Evolutionary conservation across 2,329 filamentous ascomycete genomes (phyloP).

Genomic region (Trichophyton rubrum): DNA sequence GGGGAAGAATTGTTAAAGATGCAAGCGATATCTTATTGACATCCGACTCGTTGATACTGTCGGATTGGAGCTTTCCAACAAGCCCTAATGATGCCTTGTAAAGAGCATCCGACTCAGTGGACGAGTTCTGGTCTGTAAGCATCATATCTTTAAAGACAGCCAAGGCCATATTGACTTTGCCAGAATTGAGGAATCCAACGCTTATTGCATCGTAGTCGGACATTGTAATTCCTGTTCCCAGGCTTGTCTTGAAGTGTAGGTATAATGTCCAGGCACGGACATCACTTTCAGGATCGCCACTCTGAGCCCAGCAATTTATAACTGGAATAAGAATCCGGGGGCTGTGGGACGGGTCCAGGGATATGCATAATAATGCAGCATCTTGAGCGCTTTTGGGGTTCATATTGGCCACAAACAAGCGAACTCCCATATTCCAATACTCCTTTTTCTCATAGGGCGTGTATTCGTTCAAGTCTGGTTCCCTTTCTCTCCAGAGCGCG

Average conservation of each 20-base stretch:
- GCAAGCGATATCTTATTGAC: slow-evolving; percentile 39
- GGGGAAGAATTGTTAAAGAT: slow-evolving; percentile 41
- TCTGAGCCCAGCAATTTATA: slow-evolving; percentile 53
- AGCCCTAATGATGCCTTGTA: slow-evolving; percentile 32
- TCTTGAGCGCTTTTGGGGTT: slow-evolving; percentile 38
- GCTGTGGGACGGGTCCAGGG: slow-evolving; percentile 22
- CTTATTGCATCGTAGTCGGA: slow-evolving; percentile 66
- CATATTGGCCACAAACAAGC: slow-evolving; percentile 37
- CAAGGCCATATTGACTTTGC: slow-evolving; percentile 54
- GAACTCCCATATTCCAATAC: slow-evolving; percentile 39
- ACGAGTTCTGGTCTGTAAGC: slow-evolving; percentile 42
- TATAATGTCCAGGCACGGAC: slow-evolving; percentile 57
- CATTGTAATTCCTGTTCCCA: slow-evolving; percentile 52
- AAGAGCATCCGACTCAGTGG: slow-evolving; percentile 34
- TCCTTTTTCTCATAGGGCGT: slow-evolving; percentile 26
- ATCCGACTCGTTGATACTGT: slow-evolving; percentile 30
- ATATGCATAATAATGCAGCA: slow-evolving; percentile 35
- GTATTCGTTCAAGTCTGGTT: slow-evolving; percentile 39
- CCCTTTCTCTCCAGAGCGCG: slow-evolving; percentile 50
- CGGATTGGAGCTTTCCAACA: slow-evolving; percentile 30
- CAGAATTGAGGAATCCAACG: slow-evolving; percentile 55
- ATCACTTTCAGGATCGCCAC: slow-evolving; percentile 38
- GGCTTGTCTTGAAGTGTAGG: slow-evolving; percentile 47
- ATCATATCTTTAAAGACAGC: slow-evolving; percentile 85
- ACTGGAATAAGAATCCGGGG: slow-evolving; percentile 45